These are phyloP conservation scores for Asterophora parasitica DNA, from an alignment of 768 basidiomycete genomes.

Conservation along the genomic window DNA sequence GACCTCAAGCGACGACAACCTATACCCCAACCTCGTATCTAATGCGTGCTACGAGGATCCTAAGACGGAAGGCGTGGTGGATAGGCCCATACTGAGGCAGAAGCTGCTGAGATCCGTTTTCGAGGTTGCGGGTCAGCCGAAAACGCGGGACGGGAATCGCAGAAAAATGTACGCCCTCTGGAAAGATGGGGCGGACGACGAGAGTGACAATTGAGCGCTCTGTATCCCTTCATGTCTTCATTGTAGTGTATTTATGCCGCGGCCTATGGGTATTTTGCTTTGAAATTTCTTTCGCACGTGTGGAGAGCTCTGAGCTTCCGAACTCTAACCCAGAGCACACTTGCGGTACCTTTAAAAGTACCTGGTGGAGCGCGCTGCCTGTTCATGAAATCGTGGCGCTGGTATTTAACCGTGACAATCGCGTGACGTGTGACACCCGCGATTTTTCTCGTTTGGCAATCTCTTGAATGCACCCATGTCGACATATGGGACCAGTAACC, in stretches of 20 bases:
- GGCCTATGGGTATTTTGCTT: not conserved
- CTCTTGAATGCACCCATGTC: conserved; percentile 1
- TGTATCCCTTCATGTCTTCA: conserved; percentile 12
- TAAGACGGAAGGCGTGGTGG: conserved; percentile 31
- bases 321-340: too few relatives aligned
- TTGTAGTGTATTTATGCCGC: conserved; percentile 14
- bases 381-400: too few relatives aligned
- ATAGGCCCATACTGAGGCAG: conserved; percentile 38
- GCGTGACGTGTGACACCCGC: conserved; percentile 22
- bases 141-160: conserved; percentile 75
- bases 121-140: conserved; percentile 64
- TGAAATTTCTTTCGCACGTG: too few relatives aligned
- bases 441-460: conserved; percentile 4
- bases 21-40: conserved; percentile 41
- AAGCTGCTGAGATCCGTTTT: conserved; percentile 63
- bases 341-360: too few relatives aligned
- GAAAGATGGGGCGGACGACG: conserved; percentile 54
- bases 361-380: too few relatives aligned
- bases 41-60: conserved; percentile 51
- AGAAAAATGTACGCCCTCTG: conserved; percentile 81
- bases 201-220: conserved; percentile 20
- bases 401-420: conserved; percentile 3
- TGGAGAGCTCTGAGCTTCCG: too few relatives aligned
- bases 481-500: conserved; percentile 11
- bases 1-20: conserved; percentile 17